phyloP scores from a whole-genome alignment of 768 basidiomycete genomes.

The Clavulina sp. region DNA sequence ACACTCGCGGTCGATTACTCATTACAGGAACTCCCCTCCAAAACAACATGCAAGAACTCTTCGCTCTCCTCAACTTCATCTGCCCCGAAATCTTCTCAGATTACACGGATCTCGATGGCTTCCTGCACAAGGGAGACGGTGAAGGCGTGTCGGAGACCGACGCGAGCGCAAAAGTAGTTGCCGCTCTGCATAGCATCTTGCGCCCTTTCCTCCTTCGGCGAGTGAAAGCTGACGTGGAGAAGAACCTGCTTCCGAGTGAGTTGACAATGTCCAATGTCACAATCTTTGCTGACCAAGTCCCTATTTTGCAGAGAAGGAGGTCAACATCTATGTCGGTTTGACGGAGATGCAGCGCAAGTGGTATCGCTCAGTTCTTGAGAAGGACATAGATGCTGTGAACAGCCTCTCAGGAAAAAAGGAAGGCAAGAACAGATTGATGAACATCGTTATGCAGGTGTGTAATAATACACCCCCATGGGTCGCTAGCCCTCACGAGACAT shows the following conservation, averaged over 20 bases:
- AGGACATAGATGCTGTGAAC: slow-evolving; percentile 97
- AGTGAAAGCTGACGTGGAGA: slow-evolving; percentile 95
- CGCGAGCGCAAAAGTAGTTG: slow-evolving; percentile 82
- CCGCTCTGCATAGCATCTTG: slow-evolving; percentile 92
- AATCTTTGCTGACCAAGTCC: slow-evolving; percentile 2
- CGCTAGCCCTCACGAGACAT: background rate
- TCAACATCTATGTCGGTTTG: slow-evolving; percentile 94
- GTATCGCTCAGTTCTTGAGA: slow-evolving; percentile 91
- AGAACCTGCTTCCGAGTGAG: slow-evolving; percentile 79
- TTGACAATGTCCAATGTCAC: background rate
- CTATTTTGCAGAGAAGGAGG: slow-evolving; percentile 64
- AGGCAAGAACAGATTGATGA: slow-evolving; percentile 92
- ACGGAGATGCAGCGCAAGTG: slow-evolving; percentile 97
- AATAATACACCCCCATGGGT: background rate
- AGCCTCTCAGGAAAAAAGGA: slow-evolving; percentile 94
- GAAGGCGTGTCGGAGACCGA: slow-evolving; percentile 51
- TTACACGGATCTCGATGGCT: slow-evolving; percentile 80
- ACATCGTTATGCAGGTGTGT: slow-evolving; percentile 96
- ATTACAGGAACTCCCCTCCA: slow-evolving; percentile 96
- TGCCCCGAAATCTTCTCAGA: slow-evolving; percentile 92
- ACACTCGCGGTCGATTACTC: slow-evolving; percentile 71
- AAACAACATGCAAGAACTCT: slow-evolving; percentile 93
- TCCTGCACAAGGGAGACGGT: slow-evolving; percentile 75
- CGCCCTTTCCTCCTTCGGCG: slow-evolving; percentile 85
- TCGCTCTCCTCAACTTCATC: slow-evolving; percentile 84